Base-by-base conservation (phyloP, 2,329 filamentous ascomycete genomes). In the Clonostachys sp. region DNA sequence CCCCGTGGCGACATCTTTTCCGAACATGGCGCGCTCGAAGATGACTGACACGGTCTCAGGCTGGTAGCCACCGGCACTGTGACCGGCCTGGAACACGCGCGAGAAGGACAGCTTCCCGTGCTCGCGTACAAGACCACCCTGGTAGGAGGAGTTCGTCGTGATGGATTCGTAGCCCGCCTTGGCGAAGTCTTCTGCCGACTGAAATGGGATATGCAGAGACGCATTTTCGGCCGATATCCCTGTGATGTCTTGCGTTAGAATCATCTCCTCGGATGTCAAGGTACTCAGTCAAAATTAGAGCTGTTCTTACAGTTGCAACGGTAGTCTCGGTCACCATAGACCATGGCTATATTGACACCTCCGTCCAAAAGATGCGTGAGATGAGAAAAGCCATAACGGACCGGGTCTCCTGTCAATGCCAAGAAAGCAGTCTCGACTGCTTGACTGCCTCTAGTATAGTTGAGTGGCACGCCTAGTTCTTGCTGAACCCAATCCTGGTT, bases 41-140 rank as follows among this genome's bases (percentile, higher is more conserved):
- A 83, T 63, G 50, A 71, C 67, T 34, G 79, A 69, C 2, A 77
- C 61, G 0, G 77, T 77, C 53, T 75, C 65, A 2, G 80, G 80
- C 59, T 83, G 80, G 52, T 80, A 80, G 14, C 71, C 77, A 0
- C 78, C 75, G 1, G 80, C 75, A 45, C 80, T 73, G 54, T 86
- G 83, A 0, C 83, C 82, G 4, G 81, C 72, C 51, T 85, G 75
- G 56, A 83, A 85, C 12, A 86, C 73, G 3, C 83, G 72, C 14
- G 77, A 78, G 61, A 86, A 86, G 4, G 75, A 81, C 44, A 86
- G 74, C 53, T 89, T 89, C 3, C 85, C 87, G 56, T 81, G 85
- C 61, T 92, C 86, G 5, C 87, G 77, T 0, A 89, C 86, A 45
- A 81, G 77, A n/a, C 87, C 89, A 34, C 78, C 86, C 56, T 80